Base-by-base conservation (phyloP, 116 monocot species). In the Thalassia testudinum region DNA sequence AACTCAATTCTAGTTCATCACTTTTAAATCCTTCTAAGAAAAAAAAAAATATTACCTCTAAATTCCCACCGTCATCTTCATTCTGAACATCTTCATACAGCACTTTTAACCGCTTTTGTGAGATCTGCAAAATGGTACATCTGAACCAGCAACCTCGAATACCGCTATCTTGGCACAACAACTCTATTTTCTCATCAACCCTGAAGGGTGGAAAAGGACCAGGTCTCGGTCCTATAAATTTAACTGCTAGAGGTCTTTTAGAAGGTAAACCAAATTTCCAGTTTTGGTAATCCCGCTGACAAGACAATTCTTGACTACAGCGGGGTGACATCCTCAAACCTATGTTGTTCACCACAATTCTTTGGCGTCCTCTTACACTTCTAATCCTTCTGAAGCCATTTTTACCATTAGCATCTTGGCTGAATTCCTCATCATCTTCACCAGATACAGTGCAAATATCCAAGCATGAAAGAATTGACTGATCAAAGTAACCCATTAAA, bases 121-220 rank as follows among this genome's bases (percentile, higher is more conserved):
- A 74, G 27, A 75, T 37, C 52, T 74, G 68, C 34, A 82, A 60
- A 53, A 95, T 72, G 24, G 76, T 81, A 60, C 95, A 84, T 52
- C 65, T 81, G 57, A 95, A 95, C 95, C 95, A 95, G 66, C 95
- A 95, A 17, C 95, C 95, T 67, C 88, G 75, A 57, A 95, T 85
- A 40, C 95, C 95, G 58, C 85, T 88, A 40, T 95, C 95, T 70
- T 88, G 88, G 66, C 89, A 85, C 47, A 95, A 69, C n/a, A 77
- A 21, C 54, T 95, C 95, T 62, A 95, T 74, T 55, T 77, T 88
- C 30, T 88, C 78, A 23, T 74, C 75, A 52, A 71, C 43, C 21
- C 52, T 62, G 49, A 72, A 95, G 21, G 76, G 75, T 16, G 61
- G 74, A 34, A 30, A 37, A 43, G 47, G 34, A 43, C 49, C 27